Evolutionary conservation across 2,329 filamentous ascomycete genomes (phyloP).

Genomic region (Epichloe gansuensis): DNA sequence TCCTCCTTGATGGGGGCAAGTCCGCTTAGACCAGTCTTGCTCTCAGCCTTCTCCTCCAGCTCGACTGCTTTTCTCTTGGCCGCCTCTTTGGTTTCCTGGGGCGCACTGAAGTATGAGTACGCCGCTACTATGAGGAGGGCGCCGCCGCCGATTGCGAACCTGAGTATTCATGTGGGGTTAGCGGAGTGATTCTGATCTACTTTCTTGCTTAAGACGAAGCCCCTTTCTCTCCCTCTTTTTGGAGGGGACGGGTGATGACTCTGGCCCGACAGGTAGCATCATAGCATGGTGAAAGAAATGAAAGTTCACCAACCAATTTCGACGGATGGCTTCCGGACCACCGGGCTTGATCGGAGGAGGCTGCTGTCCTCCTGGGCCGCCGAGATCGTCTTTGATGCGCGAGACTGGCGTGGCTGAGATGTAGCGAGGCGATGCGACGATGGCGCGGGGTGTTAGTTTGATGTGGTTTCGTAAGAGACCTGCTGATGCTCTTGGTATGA

Average conservation of each 20-base stretch:
- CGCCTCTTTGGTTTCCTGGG: constrained; percentile 5
- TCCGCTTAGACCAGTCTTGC: neutral
- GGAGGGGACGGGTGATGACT: too few relatives aligned
- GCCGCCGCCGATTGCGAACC: constrained; percentile 18
- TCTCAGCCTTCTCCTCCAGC: neutral
- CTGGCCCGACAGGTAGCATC: too few relatives aligned
- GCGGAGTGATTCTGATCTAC: neutral
- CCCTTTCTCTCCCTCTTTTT: too few relatives aligned
- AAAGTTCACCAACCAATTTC: constrained; percentile 19
- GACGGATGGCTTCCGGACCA: constrained; percentile 17
- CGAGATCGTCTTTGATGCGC: constrained; percentile 14
- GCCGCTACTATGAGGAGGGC: constrained; percentile 15
- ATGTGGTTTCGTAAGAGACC: constrained; percentile 3
- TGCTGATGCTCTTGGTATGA: neutral
- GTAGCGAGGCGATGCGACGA: constrained; percentile 2
- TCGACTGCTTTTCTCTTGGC: constrained; percentile 7
- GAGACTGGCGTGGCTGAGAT: constrained; percentile 2
- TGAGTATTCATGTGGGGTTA: constrained; percentile 2
- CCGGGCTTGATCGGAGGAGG: constrained; percentile 15
- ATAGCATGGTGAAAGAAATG: neutral
- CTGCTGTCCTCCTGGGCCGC: constrained; percentile 24
- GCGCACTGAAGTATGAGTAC: constrained; percentile 16
- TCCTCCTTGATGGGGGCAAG: constrained; percentile 8
- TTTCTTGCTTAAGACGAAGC: neutral
- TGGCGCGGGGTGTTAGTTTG: neutral